A percentile compares a stretch with the other conserved stretches of the same genome.
phyloP scores from a whole-genome alignment of 2,329 filamentous ascomycete species.

The Apiospora phragmitis region DNA sequence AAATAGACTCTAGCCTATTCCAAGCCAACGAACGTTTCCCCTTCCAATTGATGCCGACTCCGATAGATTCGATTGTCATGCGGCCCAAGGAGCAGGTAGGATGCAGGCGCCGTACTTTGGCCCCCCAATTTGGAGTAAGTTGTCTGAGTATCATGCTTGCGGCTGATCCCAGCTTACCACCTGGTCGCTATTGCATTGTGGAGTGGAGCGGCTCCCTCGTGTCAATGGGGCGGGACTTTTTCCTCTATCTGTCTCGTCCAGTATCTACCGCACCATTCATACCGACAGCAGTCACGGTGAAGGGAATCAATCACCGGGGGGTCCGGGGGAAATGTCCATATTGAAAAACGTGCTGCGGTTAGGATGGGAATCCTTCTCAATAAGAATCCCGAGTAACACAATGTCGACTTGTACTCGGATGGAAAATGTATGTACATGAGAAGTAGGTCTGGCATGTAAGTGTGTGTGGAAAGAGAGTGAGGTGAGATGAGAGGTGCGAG shows the following conservation, averaged over 20 bases:
- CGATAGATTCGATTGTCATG: constrained; percentile 3
- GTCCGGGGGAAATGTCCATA: background rate
- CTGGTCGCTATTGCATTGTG: background rate
- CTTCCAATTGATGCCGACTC: background rate
- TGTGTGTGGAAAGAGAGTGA: background rate
- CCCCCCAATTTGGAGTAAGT: background rate
- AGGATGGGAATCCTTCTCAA: background rate
- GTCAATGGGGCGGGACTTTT: background rate
- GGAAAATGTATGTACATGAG: background rate
- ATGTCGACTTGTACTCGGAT: background rate
- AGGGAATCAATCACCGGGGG: background rate
- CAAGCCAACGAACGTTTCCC: constrained; percentile 1
- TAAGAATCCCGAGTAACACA: background rate
- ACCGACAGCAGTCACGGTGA: background rate
- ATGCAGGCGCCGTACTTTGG: constrained; percentile 5
- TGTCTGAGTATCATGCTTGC: background rate
- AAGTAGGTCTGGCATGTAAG: background rate
- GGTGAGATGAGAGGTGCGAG: background rate
- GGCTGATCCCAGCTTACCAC: constrained; percentile 2
- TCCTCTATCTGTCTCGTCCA: background rate
- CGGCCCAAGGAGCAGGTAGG: background rate
- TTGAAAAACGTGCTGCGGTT: background rate
- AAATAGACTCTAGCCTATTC: constrained; percentile 8
- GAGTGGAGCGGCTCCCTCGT: background rate
- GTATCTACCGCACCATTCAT: background rate